Evolutionary conservation across 192 early-diverging fungal genomes (phyloP).

Genomic region (Umbelopsis isabellina): DNA sequence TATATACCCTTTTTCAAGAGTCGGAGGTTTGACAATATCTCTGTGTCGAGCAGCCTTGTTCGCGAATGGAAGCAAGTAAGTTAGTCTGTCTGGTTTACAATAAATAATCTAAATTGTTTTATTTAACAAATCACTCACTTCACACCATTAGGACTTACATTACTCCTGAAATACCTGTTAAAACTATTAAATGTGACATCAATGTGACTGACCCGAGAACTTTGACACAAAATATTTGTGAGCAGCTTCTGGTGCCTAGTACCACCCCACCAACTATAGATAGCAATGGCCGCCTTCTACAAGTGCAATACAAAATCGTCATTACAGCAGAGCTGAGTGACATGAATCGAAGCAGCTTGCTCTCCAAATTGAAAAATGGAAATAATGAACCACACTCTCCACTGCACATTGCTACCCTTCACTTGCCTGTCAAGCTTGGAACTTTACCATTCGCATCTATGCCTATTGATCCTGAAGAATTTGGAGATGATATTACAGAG

Average conservation of each 20-base stretch:
- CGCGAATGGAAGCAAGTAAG: constrained; percentile 14
- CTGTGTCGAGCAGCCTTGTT: constrained; percentile 17
- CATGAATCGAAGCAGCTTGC: background rate
- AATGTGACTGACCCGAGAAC: background rate
- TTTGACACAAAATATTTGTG: background rate
- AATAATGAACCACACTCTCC: background rate
- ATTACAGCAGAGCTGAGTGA: constrained; percentile 5
- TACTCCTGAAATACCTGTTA: background rate
- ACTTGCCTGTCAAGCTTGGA: constrained; percentile 2
- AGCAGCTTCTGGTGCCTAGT: constrained; percentile 19
- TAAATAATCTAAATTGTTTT: background rate
- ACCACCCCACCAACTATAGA: constrained; percentile 17
- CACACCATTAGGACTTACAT: background rate
- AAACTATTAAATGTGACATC: constrained; percentile 17
- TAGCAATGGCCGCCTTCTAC: background rate
- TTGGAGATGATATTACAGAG: background rate
- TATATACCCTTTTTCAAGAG: constrained; percentile 1
- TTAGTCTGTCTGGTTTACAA: background rate
- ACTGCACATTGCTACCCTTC: background rate
- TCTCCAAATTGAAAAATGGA: constrained; percentile 6
- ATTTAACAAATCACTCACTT: background rate
- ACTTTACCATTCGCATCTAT: constrained; percentile 20
- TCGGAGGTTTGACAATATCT: background rate
- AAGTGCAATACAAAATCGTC: constrained; percentile 11
- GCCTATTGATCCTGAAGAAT: constrained; percentile 20